These are phyloP conservation scores for Sugiyamaella xylanicola DNA, from an alignment of 1,139 yeast species.

Conservation along the genomic window DNA sequence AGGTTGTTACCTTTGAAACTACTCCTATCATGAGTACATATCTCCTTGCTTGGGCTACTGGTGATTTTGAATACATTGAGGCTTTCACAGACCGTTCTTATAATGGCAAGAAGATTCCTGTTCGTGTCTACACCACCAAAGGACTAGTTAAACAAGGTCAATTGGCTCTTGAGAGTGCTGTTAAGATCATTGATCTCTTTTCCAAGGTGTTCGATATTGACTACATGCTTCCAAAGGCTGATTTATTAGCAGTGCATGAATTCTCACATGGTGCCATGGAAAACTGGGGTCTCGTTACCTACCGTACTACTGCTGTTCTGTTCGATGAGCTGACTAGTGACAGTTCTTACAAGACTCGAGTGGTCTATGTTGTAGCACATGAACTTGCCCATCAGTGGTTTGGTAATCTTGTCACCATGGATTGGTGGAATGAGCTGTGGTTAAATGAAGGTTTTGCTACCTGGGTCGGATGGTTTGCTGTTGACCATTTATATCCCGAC, in stretches of 20 bases:
- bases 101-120: constrained; percentile 60
- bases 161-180: constrained; percentile 66
- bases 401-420: constrained; percentile 81
- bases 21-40: constrained; percentile 79
- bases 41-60: constrained; percentile 74
- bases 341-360: constrained; percentile 60
- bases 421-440: constrained; percentile 88
- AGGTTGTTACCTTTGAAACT: constrained; percentile 50
- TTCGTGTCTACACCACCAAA: constrained; percentile 69
- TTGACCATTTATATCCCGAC: constrained; percentile 65
- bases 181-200: constrained; percentile 66
- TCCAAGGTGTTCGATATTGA: constrained; percentile 65
- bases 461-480: constrained; percentile 73
- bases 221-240: constrained; percentile 73
- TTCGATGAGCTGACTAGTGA: constrained; percentile 59
- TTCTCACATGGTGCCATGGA: constrained; percentile 84
- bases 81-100: constrained; percentile 43
- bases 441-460: constrained; percentile 84
- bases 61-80: constrained; percentile 74
- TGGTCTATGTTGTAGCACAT: constrained; percentile 78
- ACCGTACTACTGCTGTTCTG: constrained; percentile 67
- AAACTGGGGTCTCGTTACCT: constrained; percentile 76
- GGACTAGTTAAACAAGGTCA: constrained; percentile 66
- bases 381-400: constrained; percentile 87
- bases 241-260: constrained; percentile 72